A percentile compares a stretch with the other conserved stretches of the same genome.
These are phyloP conservation scores for Fistulinella cinereoalba DNA, from an alignment of 1,284 basidiomycete genomes.

Conservation along the genomic window DNA sequence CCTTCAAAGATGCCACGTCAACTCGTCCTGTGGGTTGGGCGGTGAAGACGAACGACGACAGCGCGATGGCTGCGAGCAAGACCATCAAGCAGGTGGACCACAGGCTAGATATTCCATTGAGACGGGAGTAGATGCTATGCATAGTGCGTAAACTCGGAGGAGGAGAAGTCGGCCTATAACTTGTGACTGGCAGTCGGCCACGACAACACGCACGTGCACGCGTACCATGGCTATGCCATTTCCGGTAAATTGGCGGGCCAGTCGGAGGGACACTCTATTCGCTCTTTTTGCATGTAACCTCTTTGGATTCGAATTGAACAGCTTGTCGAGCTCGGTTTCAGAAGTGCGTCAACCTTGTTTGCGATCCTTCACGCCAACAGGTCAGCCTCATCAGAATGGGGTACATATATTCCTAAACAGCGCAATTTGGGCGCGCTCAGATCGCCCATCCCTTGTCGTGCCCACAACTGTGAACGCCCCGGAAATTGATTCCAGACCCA, in stretches of 20 bases:
- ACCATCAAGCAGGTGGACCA: constrained; percentile 78
- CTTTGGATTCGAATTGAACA: too few species aligned
- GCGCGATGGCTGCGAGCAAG: constrained; percentile 69
- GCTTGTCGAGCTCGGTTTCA: constrained; percentile 5
- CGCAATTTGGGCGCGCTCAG: constrained; percentile 1
- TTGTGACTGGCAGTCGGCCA: too few species aligned
- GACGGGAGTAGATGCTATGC: constrained; percentile 65
- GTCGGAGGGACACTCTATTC: too few species aligned
- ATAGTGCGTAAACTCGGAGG: constrained; percentile 35
- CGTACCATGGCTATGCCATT: constrained; percentile 1
- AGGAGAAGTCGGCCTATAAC: not conserved
- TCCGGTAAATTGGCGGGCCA: constrained; percentile 3
- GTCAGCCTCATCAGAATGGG: constrained; percentile 4
- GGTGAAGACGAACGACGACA: constrained; percentile 66
- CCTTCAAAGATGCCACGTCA: constrained; percentile 60
- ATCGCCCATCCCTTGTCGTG: constrained; percentile 10
- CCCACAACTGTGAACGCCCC: constrained; percentile 8
- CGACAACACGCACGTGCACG: constrained; percentile 10
- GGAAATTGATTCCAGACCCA: constrained; percentile 26
- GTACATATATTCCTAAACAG: constrained; percentile 7
- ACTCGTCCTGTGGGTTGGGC: constrained; percentile 57
- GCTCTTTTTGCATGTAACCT: too few species aligned
- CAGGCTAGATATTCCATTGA: constrained; percentile 72
- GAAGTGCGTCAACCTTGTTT: constrained; percentile 5
- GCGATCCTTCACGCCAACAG: constrained; percentile 10